A percentile compares a stretch with the other conserved stretches of the same genome.
Conservation (phyloP, 495 filamentous ascomycete species). For the Annulohypoxylon bovei region DNA sequence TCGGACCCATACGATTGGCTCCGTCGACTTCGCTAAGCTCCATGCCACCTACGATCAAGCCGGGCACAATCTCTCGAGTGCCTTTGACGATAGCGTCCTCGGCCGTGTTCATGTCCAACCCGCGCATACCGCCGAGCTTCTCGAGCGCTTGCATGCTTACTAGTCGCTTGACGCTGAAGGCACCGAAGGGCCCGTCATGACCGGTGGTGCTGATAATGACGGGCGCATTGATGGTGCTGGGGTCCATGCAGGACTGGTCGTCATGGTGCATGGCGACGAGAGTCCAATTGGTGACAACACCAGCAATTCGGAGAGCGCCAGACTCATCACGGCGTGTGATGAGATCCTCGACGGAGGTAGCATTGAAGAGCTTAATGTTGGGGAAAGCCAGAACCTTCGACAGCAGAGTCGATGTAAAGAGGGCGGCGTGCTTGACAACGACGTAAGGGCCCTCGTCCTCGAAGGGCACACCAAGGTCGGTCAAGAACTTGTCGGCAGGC, state of each 20-base stretch:
- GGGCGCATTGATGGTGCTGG: conserved; percentile 92
- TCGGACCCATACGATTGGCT: conserved; percentile 76
- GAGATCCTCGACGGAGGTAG: conserved; percentile 88
- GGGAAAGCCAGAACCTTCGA: conserved; percentile 81
- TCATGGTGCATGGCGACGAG: conserved; percentile 90
- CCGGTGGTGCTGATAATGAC: conserved; percentile 87
- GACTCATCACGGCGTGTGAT: conserved; percentile 71
- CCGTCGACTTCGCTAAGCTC: conserved; percentile 91
- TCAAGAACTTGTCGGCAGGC: conserved; percentile 84
- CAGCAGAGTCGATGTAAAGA: conserved; percentile 88
- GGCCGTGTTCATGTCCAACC: conserved; percentile 87
- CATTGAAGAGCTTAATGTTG: conserved; percentile 96
- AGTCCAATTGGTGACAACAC: conserved; percentile 95
- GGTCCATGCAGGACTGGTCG: conserved; percentile 94
- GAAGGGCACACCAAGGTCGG: conserved; percentile 82
- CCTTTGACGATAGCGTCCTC: conserved; percentile 92
- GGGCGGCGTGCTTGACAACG: conserved; percentile 90
- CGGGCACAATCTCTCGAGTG: conserved; percentile 85
- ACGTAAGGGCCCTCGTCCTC: conserved; percentile 88
- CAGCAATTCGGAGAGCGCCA: conserved; percentile 74
- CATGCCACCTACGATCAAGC: conserved; percentile 93
- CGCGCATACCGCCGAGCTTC: conserved; percentile 89
- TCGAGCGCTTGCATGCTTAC: conserved; percentile 83
- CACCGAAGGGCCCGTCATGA: conserved; percentile 90
- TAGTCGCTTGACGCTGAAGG: conserved; percentile 86